Conservation (phyloP, 768 basidiomycete species). For the Tephrocybe sp. region DNA sequence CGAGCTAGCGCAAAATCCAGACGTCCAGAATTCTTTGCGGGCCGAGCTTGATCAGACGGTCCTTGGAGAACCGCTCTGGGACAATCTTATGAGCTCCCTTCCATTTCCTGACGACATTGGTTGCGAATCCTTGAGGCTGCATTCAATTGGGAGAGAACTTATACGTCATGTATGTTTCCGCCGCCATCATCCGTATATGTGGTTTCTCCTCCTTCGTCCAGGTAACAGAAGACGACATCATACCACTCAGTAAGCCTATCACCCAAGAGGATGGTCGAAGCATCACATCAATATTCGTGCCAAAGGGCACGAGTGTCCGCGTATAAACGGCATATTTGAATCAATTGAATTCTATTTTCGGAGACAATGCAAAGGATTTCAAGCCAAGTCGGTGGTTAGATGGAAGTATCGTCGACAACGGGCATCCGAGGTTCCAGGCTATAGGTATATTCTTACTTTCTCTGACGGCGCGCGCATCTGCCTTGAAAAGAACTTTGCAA, state of each 20-base stretch:
- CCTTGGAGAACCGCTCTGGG: not conserved
- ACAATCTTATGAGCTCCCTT: slow-evolving; percentile 3
- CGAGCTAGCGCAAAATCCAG: slow-evolving; percentile 28
- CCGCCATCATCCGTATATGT: slow-evolving; percentile 24
- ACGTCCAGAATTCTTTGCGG: slow-evolving; percentile 29
- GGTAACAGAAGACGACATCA: not conserved
- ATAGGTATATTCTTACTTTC: slow-evolving; percentile 40
- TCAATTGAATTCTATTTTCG: slow-evolving; percentile 37
- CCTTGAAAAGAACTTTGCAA: slow-evolving; percentile 39
- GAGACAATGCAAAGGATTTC: slow-evolving; percentile 39
- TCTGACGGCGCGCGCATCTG: slow-evolving; percentile 42
- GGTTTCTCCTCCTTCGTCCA: not conserved
- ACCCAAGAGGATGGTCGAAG: slow-evolving; percentile 21
- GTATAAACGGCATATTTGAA: slow-evolving; percentile 39
- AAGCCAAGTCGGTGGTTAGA: slow-evolving; percentile 42
- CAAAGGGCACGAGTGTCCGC: slow-evolving; percentile 35
- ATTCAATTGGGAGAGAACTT: slow-evolving; percentile 31
- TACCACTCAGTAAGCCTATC: not conserved
- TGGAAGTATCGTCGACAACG: slow-evolving; percentile 10
- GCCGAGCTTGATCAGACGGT: slow-evolving; percentile 25
- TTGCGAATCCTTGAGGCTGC: slow-evolving; percentile 38
- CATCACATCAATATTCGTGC: slow-evolving; percentile 28
- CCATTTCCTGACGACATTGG: slow-evolving; percentile 25
- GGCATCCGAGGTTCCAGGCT: slow-evolving; percentile 33
- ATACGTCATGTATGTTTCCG: too few species aligned